phyloP scores from a whole-genome alignment of 1,284 basidiomycete genomes.

The Pseudozyma sp. region DNA sequence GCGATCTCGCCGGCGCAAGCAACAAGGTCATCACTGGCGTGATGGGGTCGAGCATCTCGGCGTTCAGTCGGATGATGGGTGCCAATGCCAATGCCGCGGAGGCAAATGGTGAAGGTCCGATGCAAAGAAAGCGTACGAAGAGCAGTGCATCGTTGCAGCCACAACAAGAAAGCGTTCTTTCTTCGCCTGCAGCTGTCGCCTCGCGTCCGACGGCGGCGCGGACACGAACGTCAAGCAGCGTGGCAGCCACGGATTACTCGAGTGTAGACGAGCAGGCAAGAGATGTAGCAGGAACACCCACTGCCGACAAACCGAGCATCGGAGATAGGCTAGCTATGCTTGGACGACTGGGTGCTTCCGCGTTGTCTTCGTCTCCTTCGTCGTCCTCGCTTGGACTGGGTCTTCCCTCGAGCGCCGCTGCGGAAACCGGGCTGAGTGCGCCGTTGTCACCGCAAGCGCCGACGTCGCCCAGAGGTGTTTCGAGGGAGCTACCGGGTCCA shows the following conservation, averaged over 20 bases:
- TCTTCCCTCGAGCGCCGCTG: constrained; percentile 1
- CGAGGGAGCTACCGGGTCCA: constrained; percentile 30
- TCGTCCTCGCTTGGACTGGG: constrained; percentile 12
- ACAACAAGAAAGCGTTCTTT: no score
- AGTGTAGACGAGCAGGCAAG: constrained; percentile 8
- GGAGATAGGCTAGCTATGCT: constrained; percentile 73
- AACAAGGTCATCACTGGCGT: constrained; percentile 73
- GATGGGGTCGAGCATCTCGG: constrained; percentile 79
- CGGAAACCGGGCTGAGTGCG: no score
- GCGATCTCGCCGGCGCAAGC: constrained; percentile 75
- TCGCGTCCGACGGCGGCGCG: not conserved
- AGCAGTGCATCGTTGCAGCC: constrained; percentile 7
- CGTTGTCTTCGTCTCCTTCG: constrained; percentile 16
- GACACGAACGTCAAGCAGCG: not conserved
- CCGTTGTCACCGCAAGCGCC: not conserved
- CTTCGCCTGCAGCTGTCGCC: not conserved
- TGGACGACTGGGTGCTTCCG: constrained; percentile 39
- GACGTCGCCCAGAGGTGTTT: constrained; percentile 9
- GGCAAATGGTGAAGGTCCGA: not conserved
- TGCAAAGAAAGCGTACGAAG: constrained; percentile 2
- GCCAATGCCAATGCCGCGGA: constrained; percentile 6
- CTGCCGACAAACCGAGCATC: constrained; percentile 10
- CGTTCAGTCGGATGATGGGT: constrained; percentile 44
- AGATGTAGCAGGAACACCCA: not conserved
- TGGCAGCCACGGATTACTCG: constrained; percentile 11